Evolutionary conservation across 2,329 filamentous ascomycete species (phyloP).

Genomic region (Cordyceps javanica): DNA sequence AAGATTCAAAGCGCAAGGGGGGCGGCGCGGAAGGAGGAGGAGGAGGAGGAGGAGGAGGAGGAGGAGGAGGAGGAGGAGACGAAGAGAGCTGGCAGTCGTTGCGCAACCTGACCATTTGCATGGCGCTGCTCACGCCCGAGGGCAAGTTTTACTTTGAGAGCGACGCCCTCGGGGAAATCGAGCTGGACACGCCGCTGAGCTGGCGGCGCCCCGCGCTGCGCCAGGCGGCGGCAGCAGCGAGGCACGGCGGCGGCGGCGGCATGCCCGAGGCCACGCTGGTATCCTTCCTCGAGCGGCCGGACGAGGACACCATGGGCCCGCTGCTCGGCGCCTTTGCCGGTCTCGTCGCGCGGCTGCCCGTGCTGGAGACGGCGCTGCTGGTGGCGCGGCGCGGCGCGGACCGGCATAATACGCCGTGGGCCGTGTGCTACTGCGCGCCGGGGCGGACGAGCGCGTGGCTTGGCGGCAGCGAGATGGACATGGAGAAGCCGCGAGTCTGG

Average conservation of each 20-base stretch:
- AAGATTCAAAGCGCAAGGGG: background rate
- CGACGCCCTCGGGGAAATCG: background rate
- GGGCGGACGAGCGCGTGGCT: background rate
- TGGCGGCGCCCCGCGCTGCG: background rate
- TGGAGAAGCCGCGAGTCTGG: background rate
- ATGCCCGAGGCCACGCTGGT: background rate
- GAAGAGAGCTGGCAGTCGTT: background rate
- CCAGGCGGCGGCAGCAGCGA: background rate
- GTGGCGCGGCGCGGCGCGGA: background rate
- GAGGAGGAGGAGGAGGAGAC: too few species aligned
- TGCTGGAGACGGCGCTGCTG: slow-evolving; percentile 2
- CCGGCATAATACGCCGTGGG: slow-evolving; percentile 1
- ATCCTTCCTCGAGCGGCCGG: background rate
- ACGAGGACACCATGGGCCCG: background rate
- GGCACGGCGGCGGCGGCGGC: background rate
- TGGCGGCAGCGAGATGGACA: background rate
- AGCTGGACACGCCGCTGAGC: background rate
- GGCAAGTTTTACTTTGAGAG: background rate
- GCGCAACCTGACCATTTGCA: background rate
- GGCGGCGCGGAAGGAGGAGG: background rate
- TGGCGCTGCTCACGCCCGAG: background rate
- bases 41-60: too few species aligned
- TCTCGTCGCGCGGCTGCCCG: background rate
- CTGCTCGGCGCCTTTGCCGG: background rate
- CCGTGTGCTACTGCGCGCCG: slow-evolving; percentile 3